These are phyloP conservation scores for Eucalyptus pauciflora DNA, from an alignment of 345 rosid genomes.

Conservation along the genomic window DNA sequence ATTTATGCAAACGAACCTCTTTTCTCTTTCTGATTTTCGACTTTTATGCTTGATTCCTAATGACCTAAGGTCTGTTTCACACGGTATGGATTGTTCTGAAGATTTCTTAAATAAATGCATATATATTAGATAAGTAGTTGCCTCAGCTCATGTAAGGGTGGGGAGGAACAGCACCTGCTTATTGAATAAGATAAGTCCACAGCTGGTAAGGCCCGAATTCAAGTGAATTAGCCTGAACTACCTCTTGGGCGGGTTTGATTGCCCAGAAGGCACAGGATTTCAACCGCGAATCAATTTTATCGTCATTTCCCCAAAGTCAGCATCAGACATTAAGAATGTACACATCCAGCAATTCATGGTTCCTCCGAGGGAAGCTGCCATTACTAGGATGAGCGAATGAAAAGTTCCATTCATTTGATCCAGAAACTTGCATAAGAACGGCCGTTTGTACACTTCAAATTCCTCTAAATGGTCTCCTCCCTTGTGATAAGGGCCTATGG, in stretches of 20 bases:
- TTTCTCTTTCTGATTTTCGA: background rate
- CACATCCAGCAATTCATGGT: background rate
- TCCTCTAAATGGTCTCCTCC: background rate
- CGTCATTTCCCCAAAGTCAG: background rate
- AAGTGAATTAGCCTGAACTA: background rate
- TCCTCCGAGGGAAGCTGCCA: background rate
- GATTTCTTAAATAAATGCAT: background rate
- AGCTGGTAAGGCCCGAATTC: background rate
- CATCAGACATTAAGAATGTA: background rate
- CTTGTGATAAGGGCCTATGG: background rate
- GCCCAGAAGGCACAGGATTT: background rate
- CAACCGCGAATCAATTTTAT: background rate
- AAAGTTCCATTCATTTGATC: background rate
- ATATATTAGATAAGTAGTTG: background rate
- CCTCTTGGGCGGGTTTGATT: background rate
- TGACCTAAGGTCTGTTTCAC: background rate
- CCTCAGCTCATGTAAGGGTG: background rate
- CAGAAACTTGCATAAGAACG: background rate
- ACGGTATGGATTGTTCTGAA: background rate
- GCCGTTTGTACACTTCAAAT: background rate
- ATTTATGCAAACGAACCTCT: background rate
- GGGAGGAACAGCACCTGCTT: background rate
- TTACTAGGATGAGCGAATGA: background rate
- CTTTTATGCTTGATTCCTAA: background rate
- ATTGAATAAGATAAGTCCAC: background rate